Percentiles rank a stretch among this genome's conserved stretches.
phyloP scores from a whole-genome alignment of 2,329 filamentous ascomycete species.

The Colletotrichum chlorophyti region DNA sequence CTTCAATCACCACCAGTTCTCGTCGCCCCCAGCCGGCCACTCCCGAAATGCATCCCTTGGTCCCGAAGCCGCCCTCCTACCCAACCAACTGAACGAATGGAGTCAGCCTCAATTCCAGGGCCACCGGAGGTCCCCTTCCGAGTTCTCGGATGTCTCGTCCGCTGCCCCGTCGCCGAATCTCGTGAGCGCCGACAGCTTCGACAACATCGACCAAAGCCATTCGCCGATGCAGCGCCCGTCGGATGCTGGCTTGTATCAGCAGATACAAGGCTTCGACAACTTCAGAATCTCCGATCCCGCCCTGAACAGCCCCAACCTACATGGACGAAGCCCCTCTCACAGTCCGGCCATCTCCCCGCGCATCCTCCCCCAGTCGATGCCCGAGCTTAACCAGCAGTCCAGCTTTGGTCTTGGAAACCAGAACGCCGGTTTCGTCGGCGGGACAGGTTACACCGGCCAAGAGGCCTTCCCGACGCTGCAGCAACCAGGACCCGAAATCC shows the following conservation, averaged over 20 bases:
- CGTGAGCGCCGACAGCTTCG: constrained; percentile 79
- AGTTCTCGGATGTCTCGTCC: constrained; percentile 90
- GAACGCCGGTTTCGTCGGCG: constrained; percentile 45
- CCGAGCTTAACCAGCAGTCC: constrained; percentile 57
- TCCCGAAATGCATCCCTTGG: constrained; percentile 64
- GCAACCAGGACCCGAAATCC: constrained; percentile 64
- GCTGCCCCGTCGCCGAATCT: constrained; percentile 85
- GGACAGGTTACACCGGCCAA: constrained; percentile 42
- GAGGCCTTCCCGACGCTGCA: constrained; percentile 61
- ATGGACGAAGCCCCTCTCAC: constrained; percentile 82
- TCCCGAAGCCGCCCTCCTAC: constrained; percentile 63
- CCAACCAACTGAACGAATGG: constrained; percentile 61
- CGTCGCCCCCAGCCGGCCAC: constrained; percentile 54
- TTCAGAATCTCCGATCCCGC: constrained; percentile 82
- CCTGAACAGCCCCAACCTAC: constrained; percentile 66
- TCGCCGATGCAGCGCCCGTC: constrained; percentile 82
- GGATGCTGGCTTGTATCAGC: constrained; percentile 76
- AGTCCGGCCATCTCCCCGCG: constrained; percentile 71
- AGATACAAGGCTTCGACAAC: constrained; percentile 77
- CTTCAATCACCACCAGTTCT: constrained; percentile 63
- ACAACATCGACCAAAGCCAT: constrained; percentile 71
- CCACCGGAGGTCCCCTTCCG: constrained; percentile 88
- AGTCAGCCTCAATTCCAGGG: constrained; percentile 70
- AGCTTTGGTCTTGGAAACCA: constrained; percentile 51
- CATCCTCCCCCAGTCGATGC: constrained; percentile 62